Evolutionary conservation across 371 early-diverging fungal species (phyloP).

Genomic region (Rhizopus arrhizus): DNA sequence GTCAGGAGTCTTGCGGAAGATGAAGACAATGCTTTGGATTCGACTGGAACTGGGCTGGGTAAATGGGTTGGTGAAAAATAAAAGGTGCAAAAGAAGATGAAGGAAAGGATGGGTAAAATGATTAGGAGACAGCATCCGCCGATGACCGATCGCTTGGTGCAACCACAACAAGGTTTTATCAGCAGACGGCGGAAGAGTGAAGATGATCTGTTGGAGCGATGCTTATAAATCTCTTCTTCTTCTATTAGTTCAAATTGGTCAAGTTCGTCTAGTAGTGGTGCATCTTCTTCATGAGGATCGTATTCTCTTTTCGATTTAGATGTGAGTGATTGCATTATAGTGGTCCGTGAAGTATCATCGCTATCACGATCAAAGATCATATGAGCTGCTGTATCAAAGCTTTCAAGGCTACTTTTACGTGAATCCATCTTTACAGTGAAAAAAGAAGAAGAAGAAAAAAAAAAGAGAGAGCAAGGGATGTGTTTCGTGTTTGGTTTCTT

Average conservation of each 20-base stretch:
- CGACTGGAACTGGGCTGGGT: constrained; percentile 22
- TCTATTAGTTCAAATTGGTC: background rate
- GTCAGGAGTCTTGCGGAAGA: constrained; percentile 65
- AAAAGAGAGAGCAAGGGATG: constrained; percentile 2
- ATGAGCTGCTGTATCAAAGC: constrained; percentile 3
- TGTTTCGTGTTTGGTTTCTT: constrained; percentile 3
- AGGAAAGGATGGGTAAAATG: background rate
- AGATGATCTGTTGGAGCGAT: background rate
- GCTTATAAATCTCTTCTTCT: background rate
- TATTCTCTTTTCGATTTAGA: background rate
- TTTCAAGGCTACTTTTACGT: constrained; percentile 6
- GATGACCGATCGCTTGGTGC: background rate
- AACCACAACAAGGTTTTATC: background rate
- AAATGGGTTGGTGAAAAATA: constrained; percentile 30
- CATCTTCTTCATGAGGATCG: background rate
- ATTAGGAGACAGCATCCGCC: background rate
- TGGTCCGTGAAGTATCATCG: background rate
- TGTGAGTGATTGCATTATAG: background rate
- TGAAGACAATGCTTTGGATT: constrained; percentile 22
- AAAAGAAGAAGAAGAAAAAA: constrained; percentile 3
- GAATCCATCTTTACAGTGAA: background rate
- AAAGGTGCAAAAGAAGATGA: constrained; percentile 17
- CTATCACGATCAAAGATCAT: background rate
- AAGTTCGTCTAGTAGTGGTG: background rate
- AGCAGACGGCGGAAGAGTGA: background rate